These are phyloP conservation scores for Carallia pectinifolia DNA, from an alignment of 345 rosid species.

Conservation along the genomic window DNA sequence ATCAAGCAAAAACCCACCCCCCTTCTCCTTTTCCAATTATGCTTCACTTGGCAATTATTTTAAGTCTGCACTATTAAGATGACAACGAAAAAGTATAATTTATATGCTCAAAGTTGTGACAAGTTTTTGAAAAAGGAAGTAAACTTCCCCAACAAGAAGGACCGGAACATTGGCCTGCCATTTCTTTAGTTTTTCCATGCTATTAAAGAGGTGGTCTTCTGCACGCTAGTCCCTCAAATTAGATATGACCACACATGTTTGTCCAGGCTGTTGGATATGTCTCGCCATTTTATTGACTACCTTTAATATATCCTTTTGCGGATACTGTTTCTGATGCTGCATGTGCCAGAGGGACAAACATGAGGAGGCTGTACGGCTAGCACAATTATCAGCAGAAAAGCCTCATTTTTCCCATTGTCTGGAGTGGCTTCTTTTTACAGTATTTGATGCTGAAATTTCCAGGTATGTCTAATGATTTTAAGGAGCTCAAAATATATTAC, in stretches of 20 bases:
- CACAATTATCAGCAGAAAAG: constrained; percentile 87
- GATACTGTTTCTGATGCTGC: constrained; percentile 23
- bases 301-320: background rate
- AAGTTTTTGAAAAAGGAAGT: background rate
- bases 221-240: background rate
- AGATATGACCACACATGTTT: background rate
- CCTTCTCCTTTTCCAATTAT: background rate
- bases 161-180: background rate
- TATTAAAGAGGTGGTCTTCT: background rate
- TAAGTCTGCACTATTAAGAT: background rate
- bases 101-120: background rate
- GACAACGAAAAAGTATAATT: background rate
- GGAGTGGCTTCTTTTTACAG: constrained; percentile 99
- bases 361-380: constrained; percentile 80
- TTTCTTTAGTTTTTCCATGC: background rate
- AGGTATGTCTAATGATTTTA: constrained; percentile 48
- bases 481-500: background rate
- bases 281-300: background rate
- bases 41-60: background rate
- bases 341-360: constrained; percentile 72
- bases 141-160: background rate
- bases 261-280: background rate
- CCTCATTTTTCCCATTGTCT: constrained; percentile 96
- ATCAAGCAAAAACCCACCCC: no score
- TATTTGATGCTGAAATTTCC: constrained; percentile 93